phyloP scores from a whole-genome alignment of 2,329 filamentous ascomycete species.

The Colletotrichum sp. region DNA sequence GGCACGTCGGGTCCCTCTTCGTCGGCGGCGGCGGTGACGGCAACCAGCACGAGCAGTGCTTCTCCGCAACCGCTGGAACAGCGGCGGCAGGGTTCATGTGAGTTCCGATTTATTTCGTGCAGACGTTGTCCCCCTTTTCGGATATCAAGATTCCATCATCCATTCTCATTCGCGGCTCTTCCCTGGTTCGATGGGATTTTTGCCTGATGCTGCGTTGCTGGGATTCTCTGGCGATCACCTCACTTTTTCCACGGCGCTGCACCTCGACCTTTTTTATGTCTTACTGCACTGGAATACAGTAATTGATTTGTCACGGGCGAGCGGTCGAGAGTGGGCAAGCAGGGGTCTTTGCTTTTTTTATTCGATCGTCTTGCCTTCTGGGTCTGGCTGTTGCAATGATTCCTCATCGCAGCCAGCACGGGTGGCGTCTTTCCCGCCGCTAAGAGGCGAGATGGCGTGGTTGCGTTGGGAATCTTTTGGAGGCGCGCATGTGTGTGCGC shows the following conservation, averaged over 20 bases:
- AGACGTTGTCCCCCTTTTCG: neutral
- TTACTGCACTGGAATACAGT: neutral
- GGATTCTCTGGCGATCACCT: neutral
- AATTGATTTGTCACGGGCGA: neutral
- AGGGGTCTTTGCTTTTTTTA: neutral
- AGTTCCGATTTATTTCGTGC: neutral
- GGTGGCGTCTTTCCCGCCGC: conserved; percentile 8
- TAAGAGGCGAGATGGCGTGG: conserved; percentile 2
- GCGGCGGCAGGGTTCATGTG: conserved; percentile 5
- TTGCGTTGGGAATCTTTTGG: neutral
- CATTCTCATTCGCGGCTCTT: neutral
- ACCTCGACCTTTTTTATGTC: neutral
- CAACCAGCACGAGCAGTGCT: neutral
- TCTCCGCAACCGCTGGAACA: neutral
- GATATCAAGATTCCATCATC: neutral
- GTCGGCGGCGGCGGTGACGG: neutral
- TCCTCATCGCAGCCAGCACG: conserved; percentile 4
- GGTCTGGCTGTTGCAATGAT: conserved; percentile 1
- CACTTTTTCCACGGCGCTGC: neutral
- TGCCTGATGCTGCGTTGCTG: neutral
- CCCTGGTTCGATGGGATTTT: neutral
- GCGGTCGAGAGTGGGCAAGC: neutral
- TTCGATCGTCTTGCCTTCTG: neutral
- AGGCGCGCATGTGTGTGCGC: neutral
- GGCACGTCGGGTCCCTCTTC: conserved; percentile 8